These are phyloP conservation scores for Aspergillus sp. DNA, from an alignment of 2,329 filamentous ascomycete species.

Conservation along the genomic window DNA sequence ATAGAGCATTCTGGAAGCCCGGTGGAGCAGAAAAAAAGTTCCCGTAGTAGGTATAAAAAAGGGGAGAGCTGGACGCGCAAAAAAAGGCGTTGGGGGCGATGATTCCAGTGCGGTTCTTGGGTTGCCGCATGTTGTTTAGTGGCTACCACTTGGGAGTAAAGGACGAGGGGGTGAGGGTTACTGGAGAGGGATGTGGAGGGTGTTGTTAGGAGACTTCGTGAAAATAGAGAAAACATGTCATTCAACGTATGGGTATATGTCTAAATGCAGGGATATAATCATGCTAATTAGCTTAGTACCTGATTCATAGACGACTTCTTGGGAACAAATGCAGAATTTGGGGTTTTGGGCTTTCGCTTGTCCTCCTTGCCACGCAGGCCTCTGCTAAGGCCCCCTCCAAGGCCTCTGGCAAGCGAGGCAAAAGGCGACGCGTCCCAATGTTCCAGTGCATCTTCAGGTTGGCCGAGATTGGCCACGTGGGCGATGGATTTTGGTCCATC, in stretches of 20 bases:
- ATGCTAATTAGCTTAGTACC: conserved; percentile 24
- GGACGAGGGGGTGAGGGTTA: neutral
- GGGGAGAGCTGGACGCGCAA: no score
- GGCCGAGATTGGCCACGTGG: conserved; percentile 26
- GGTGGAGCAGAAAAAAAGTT: neutral
- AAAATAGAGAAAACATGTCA: neutral
- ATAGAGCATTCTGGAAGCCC: neutral
- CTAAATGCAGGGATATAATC: conserved; percentile 1
- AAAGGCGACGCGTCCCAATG: conserved; percentile 44
- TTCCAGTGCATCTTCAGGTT: conserved; percentile 41
- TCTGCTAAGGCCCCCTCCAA: conserved; percentile 48
- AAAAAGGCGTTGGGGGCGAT: neutral
- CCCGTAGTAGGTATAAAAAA: neutral
- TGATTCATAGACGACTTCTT: conserved; percentile 32
- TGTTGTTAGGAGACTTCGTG: neutral
- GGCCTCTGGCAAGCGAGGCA: conserved; percentile 46
- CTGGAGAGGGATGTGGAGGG: neutral
- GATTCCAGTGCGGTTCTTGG: neutral
- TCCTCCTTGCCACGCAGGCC: conserved; percentile 42
- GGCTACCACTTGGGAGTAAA: neutral
- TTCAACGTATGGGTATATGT: conserved; percentile 9
- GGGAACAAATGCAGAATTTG: conserved; percentile 24
- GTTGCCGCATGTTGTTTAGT: neutral
- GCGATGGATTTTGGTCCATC: conserved; percentile 22
- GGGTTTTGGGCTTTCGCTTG: conserved; percentile 30